phyloP scores from a whole-genome alignment of 139 green algal genomes.

The Nannochloris sp. region DNA sequence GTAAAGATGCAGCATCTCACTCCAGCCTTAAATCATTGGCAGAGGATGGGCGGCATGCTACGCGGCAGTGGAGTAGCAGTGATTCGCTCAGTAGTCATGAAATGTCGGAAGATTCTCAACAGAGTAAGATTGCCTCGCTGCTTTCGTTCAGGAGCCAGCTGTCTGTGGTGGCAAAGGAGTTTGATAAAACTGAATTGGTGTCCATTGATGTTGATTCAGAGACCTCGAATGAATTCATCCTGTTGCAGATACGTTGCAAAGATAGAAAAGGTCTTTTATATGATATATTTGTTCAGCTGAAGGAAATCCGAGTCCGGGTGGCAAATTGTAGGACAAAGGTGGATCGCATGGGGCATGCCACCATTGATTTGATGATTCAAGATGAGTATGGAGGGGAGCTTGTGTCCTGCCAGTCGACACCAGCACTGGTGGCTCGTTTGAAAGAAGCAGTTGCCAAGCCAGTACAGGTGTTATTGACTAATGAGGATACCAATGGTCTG shows the following conservation, averaged over 20 bases:
- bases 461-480: slow-evolving; percentile 38
- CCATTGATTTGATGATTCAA: slow-evolving; percentile 53
- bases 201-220: slow-evolving; percentile 57
- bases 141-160: too few relatives aligned
- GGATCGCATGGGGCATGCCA: slow-evolving; percentile 6
- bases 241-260: slow-evolving; percentile 47
- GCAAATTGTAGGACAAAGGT: slow-evolving; percentile 46
- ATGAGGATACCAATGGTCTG: slow-evolving; percentile 25
- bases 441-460: slow-evolving; percentile 32
- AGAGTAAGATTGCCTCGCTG: too few relatives aligned
- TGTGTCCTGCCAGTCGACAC: slow-evolving; percentile 24
- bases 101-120: neutral
- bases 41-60: neutral
- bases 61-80: neutral
- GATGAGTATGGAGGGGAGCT: slow-evolving; percentile 26
- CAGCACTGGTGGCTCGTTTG: slow-evolving; percentile 30
- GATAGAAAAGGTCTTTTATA: slow-evolving; percentile 78
- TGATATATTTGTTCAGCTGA: slow-evolving; percentile 58
- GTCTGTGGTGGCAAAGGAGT: neutral
- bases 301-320: slow-evolving; percentile 59
- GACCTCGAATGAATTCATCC: slow-evolving; percentile 39
- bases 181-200: slow-evolving; percentile 2
- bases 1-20: slow-evolving; percentile 3
- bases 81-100: neutral
- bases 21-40: neutral